Base-by-base conservation (phyloP, 768 basidiomycete genomes). In the Boletus coccyginus region DNA sequence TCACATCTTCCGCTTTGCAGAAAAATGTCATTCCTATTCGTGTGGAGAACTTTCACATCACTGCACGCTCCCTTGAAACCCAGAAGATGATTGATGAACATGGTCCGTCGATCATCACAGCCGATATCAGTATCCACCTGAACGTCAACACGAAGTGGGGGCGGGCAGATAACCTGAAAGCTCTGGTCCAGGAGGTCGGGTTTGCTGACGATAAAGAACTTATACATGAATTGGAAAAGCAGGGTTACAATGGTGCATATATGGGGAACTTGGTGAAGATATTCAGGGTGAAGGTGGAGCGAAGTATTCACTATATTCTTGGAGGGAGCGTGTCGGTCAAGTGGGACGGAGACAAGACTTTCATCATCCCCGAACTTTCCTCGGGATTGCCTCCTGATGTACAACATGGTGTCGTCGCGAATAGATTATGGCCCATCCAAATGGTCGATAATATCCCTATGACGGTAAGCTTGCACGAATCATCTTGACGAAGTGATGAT, bases 301-400 rank as follows among this genome's bases (percentile, higher is more conserved):
- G 3, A 1, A 29, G 47, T 29, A 50, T 60, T 6, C 47, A 47
- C 1, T 27, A 43, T 10, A 4, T 17, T 39, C 59, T 61, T n/a
- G 59, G 53, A 16, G 49, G 49, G 24, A 3, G 44, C n/a, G 36
- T 60, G 1, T 7, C 5, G 10, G 36, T 55, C 29, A 43, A 36
- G 14, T 60, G 59, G 59, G 19, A 31, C 16, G 59, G 59, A 27
- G 59, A 60, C 43, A 60, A 50, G 47, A 48, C 14, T 13, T 60
- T 60, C 21, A 27, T 27, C 5, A 27, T 27, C 1, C 27, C 27
- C 27, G 27, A 27, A 27, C 27, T 27, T 27, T 27, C 27, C 27
- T 4, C 27, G 3, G 27, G 27, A 27, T 27, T 27, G 27, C 44
- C 9, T 11, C 29, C 44, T 27, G 29, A n/a, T 45, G 10, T 45